A percentile compares a stretch with the other conserved stretches of the same genome.
phyloP scores from a whole-genome alignment of 2,329 filamentous ascomycete genomes.

The Pseudocercospora fuligena region DNA sequence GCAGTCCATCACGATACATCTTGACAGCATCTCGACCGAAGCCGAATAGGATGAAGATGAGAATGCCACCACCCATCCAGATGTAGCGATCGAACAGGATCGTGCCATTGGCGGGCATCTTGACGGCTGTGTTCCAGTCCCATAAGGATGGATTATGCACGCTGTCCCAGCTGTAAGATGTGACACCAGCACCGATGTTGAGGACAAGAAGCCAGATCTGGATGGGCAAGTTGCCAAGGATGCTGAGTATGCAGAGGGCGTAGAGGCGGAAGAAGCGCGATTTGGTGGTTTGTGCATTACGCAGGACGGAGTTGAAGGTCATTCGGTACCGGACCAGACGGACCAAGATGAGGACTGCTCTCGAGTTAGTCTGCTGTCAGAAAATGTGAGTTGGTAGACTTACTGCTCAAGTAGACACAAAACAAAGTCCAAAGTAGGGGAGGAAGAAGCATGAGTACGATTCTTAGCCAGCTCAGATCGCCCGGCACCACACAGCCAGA shows the following conservation, averaged over 20 bases:
- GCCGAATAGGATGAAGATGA: conserved; percentile 69
- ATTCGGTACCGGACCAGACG: conserved; percentile 66
- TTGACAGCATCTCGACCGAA: conserved; percentile 64
- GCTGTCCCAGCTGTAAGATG: conserved; percentile 53
- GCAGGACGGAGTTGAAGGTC: conserved; percentile 62
- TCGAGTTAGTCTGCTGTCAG: conserved; percentile 11
- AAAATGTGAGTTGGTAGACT: conserved; percentile 33
- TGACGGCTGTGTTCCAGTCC: conserved; percentile 55
- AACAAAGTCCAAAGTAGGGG: conserved; percentile 59
- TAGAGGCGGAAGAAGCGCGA: conserved; percentile 67
- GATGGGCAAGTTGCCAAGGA: conserved; percentile 59
- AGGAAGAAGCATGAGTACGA: conserved; percentile 62
- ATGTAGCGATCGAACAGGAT: conserved; percentile 63
- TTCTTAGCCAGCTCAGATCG: conserved; percentile 62
- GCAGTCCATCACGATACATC: conserved; percentile 57
- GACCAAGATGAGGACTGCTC: conserved; percentile 60
- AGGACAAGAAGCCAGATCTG: conserved; percentile 55
- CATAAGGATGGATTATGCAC: conserved; percentile 53
- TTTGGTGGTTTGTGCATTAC: conserved; percentile 58
- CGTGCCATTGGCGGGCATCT: conserved; percentile 50
- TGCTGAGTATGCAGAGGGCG: conserved; percentile 57
- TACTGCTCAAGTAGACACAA: conserved; percentile 63
- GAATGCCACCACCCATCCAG: conserved; percentile 57
- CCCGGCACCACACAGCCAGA: conserved; percentile 62
- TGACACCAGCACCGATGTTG: conserved; percentile 40